Evolutionary conservation across 2,329 filamentous ascomycete species (phyloP).

Genomic region (Lasiodiplodia theobromae): DNA sequence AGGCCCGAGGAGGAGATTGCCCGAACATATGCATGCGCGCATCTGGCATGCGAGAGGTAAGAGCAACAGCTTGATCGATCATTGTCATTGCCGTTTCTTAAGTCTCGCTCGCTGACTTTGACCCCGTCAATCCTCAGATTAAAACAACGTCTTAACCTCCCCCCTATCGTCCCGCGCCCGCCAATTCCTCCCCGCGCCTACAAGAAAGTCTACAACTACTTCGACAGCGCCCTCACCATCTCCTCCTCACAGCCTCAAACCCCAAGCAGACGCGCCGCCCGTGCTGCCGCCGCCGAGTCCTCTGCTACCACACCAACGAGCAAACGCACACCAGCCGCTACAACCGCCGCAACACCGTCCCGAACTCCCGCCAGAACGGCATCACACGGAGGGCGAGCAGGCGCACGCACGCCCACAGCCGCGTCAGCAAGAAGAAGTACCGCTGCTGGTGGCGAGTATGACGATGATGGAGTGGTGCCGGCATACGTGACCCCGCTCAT

Average conservation of each 20-base stretch:
- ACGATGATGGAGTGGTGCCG: constrained; percentile 32
- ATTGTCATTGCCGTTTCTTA: neutral
- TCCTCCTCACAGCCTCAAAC: constrained; percentile 38
- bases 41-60: constrained; percentile 88
- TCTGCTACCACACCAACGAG: constrained; percentile 32
- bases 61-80: constrained; percentile 8
- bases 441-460: constrained; percentile 32
- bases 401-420: constrained; percentile 33
- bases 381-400: constrained; percentile 31
- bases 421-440: constrained; percentile 37
- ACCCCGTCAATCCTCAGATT: constrained; percentile 59
- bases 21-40: constrained; percentile 82
- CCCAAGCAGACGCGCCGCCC: constrained; percentile 36
- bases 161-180: constrained; percentile 75
- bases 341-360: constrained; percentile 25
- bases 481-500: constrained; percentile 74
- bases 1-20: constrained; percentile 88
- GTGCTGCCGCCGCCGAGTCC: constrained; percentile 36
- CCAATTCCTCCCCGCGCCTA: constrained; percentile 83
- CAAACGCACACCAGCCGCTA: constrained; percentile 22
- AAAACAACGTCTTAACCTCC: constrained; percentile 77
- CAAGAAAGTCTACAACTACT: constrained; percentile 80
- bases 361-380: constrained; percentile 17
- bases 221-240: constrained; percentile 75
- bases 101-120: neutral